Percentiles rank a stretch among this genome's conserved stretches.
These are phyloP conservation scores for Colletotrichum cuscutae DNA, from an alignment of 2,329 filamentous ascomycete species.

Conservation along the genomic window DNA sequence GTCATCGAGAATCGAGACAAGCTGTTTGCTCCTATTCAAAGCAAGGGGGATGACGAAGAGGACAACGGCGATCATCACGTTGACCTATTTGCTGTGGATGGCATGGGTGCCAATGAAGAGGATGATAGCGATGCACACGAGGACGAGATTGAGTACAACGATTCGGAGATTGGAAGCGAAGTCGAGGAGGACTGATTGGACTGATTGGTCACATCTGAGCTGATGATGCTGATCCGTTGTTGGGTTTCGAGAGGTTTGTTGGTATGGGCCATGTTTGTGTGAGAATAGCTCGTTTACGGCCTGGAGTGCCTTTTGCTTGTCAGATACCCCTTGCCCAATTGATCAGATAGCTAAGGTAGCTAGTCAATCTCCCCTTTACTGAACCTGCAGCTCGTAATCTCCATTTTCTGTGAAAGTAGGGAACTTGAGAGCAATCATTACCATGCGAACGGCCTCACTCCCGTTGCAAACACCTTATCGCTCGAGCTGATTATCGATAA, in stretches of 20 bases:
- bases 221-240: background rate
- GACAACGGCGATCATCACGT: conserved; percentile 6
- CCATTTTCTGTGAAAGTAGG: no score
- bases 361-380: background rate
- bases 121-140: conserved; percentile 26
- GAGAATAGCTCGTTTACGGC: background rate
- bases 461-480: no score
- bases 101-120: conserved; percentile 28
- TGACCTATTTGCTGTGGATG: conserved; percentile 21
- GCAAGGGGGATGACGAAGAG: background rate
- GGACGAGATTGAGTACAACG: conserved; percentile 33
- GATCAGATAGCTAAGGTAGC: background rate
- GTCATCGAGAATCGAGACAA: conserved; percentile 27
- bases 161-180: conserved; percentile 24
- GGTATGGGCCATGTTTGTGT: background rate
- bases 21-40: conserved; percentile 6
- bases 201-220: background rate
- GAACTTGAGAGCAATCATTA: no score
- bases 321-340: background rate
- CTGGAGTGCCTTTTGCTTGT: background rate
- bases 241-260: background rate
- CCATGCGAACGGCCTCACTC: no score
- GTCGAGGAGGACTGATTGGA: background rate
- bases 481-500: background rate
- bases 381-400: background rate